phyloP scores from a whole-genome alignment of 164 flowering plant genomes.

The Stephania yunnanensis region DNA sequence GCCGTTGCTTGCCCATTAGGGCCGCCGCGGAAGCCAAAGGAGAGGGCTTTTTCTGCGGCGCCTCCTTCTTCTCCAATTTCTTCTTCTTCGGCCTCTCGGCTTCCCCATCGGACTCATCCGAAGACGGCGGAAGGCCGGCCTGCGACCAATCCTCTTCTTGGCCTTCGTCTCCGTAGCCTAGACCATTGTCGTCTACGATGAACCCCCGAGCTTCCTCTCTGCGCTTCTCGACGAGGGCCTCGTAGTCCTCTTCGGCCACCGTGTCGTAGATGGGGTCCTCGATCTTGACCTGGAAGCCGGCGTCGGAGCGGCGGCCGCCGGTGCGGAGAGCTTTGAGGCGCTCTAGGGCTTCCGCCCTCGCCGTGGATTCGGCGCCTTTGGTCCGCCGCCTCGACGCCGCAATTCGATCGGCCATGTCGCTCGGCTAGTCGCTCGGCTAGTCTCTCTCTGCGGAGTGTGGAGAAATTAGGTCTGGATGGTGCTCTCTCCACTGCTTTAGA shows the following conservation, averaged over 20 bases:
- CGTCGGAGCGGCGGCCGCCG: conserved; percentile 52
- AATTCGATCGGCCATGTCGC: neutral
- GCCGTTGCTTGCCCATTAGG: conserved; percentile 77
- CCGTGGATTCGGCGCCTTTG: conserved; percentile 44
- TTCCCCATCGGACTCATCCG: conserved; percentile 64
- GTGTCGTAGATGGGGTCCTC: conserved; percentile 81
- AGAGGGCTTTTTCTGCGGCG: conserved; percentile 43
- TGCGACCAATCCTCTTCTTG: conserved; percentile 88
- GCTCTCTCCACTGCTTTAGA: neutral
- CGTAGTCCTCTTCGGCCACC: conserved; percentile 70
- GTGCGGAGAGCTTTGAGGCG: conserved; percentile 53
- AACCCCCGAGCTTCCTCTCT: conserved; percentile 57
- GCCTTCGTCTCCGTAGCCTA: conserved; percentile 82
- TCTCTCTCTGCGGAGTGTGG: neutral
- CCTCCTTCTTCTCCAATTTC: conserved; percentile 47
- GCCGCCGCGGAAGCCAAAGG: conserved; percentile 80
- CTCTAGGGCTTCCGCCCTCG: conserved; percentile 47
- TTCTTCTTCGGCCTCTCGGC: conserved; percentile 40
- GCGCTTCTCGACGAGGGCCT: conserved; percentile 63
- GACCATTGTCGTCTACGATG: conserved; percentile 76
- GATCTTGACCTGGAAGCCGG: conserved; percentile 54
- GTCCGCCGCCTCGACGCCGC: conserved; percentile 32
- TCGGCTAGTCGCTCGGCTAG: neutral
- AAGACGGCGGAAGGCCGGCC: conserved; percentile 36
- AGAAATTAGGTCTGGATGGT: neutral